These are phyloP conservation scores for Prunus campanulata DNA, from an alignment of 306 rosid species.

Conservation along the genomic window DNA sequence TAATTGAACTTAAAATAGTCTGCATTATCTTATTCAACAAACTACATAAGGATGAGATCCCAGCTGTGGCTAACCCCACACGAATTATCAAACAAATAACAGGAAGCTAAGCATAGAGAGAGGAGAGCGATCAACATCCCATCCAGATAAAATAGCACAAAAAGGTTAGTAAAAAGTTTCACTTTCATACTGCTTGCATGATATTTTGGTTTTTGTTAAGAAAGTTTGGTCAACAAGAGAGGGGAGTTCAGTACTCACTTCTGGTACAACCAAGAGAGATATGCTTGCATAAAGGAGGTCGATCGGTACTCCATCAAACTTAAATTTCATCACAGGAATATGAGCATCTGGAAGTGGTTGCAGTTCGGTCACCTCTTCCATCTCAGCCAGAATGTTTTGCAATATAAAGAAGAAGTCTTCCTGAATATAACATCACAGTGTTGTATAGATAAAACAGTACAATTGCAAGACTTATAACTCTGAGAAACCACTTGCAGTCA, in stretches of 20 bases:
- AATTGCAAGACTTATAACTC: not conserved
- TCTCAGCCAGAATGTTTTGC: constrained; percentile 68
- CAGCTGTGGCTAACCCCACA: not conserved
- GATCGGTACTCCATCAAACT: constrained; percentile 73
- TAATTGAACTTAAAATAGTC: no score
- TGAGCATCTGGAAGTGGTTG: constrained; percentile 93
- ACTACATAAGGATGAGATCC: not conserved
- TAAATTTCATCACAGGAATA: constrained; percentile 93
- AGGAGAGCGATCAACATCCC: not conserved
- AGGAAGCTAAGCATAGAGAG: not conserved
- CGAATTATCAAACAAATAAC: not conserved
- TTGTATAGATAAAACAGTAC: not conserved
- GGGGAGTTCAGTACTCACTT: constrained; percentile 49
- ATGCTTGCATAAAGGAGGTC: constrained; percentile 87
- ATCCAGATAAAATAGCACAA: not conserved
- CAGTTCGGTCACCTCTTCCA: constrained; percentile 88
- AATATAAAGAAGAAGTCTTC: constrained; percentile 77
- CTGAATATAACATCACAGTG: constrained; percentile 37
- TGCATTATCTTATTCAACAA: not conserved
- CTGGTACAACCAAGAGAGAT: constrained; percentile 76
- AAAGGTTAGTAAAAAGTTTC: not conserved
- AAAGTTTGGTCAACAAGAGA: not conserved
- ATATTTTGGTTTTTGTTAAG: not conserved
- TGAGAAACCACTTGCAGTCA: not conserved
- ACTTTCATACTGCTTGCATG: not conserved